Conservation (phyloP, 2,329 filamentous ascomycete species). For the Coleophoma eucalyptorum region DNA sequence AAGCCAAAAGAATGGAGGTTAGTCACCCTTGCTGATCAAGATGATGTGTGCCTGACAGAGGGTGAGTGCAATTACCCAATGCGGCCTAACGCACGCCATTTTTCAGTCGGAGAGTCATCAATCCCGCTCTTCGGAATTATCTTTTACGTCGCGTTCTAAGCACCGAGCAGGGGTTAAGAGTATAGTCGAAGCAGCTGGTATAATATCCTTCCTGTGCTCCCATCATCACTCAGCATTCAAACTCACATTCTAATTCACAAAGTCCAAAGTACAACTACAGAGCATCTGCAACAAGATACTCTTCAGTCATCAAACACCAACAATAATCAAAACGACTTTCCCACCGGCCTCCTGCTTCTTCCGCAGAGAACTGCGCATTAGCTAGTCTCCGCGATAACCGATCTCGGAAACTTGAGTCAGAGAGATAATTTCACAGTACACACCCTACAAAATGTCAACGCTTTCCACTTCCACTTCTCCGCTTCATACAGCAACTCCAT, state of each 20-base stretch:
- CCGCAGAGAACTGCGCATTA: neutral
- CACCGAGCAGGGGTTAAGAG: no score
- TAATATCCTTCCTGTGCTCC: neutral
- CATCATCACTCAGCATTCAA: neutral
- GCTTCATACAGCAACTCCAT: conserved; percentile 10
- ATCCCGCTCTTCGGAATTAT: no score
- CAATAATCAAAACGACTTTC: neutral
- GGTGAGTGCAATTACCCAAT: no score
- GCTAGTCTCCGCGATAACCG: neutral
- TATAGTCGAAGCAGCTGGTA: no score
- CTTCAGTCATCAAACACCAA: neutral
- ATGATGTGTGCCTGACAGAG: no score
- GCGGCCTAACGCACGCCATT: no score
- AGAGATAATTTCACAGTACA: conserved; percentile 12
- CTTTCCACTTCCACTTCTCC: conserved; percentile 18
- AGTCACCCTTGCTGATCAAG: no score
- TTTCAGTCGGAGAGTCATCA: no score
- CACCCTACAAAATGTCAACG: conserved; percentile 18
- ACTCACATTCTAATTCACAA: neutral
- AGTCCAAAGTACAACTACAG: neutral
- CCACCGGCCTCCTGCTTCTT: neutral
- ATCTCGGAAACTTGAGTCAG: neutral
- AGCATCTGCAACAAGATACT: neutral
- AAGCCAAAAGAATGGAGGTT: no score
- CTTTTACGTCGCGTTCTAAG: no score